A percentile compares a stretch with the other conserved stretches of the same genome.
phyloP scores from a whole-genome alignment of 2,329 filamentous ascomycete species.

The Beauveria sp. region DNA sequence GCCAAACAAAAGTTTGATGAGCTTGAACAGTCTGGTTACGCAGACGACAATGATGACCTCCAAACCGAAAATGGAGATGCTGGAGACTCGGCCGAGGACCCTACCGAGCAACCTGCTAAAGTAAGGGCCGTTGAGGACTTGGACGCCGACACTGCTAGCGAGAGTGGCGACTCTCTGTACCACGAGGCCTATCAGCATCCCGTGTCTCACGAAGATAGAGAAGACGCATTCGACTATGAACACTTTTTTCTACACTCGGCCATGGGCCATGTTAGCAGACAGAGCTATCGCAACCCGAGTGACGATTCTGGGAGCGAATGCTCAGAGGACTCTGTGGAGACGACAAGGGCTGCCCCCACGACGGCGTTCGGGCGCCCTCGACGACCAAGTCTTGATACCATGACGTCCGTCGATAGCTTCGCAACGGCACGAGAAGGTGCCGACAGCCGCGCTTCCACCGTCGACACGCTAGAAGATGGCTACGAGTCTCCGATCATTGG shows the following conservation, averaged over 20 bases:
- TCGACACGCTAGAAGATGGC: slow-evolving; percentile 12
- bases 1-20: slow-evolving; percentile 19
- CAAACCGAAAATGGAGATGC: slow-evolving; percentile 27
- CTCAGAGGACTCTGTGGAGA: slow-evolving; percentile 56
- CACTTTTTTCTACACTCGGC: slow-evolving; percentile 92
- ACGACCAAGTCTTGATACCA: slow-evolving; percentile 41
- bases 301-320: slow-evolving; percentile 45
- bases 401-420: slow-evolving; percentile 46
- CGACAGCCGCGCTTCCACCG: slow-evolving; percentile 27
- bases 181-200: slow-evolving; percentile 52
- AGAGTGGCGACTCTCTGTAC: slow-evolving; percentile 57
- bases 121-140: slow-evolving; percentile 13
- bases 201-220: slow-evolving; percentile 80
- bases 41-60: slow-evolving; percentile 30
- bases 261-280: slow-evolving; percentile 64
- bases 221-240: slow-evolving; percentile 94
- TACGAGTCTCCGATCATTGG: slow-evolving; percentile 7
- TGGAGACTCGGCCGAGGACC: background rate
- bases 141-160: slow-evolving; percentile 42
- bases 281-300: slow-evolving; percentile 17
- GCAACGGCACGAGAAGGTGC: slow-evolving; percentile 48
- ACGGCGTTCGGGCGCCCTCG: slow-evolving; percentile 30
- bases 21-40: slow-evolving; percentile 15
- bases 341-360: slow-evolving; percentile 42
- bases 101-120: background rate